Conservation (phyloP, 106 monocot species). For the Allium sativum region DNA sequence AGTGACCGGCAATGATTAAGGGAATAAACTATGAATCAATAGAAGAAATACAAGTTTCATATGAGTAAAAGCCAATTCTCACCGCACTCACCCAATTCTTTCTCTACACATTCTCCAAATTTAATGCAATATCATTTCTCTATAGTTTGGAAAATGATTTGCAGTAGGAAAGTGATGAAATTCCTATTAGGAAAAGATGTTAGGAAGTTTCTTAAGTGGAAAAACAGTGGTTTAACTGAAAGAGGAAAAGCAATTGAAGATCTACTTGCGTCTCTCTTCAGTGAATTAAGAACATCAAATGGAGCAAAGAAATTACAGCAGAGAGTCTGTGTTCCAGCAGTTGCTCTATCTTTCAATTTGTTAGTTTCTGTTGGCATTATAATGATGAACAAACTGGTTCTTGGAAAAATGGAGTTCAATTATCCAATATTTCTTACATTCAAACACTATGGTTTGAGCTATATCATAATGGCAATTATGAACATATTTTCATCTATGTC, state of each 20-base stretch:
- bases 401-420: slow-evolving; percentile 61
- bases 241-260: slow-evolving; percentile 45
- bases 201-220: slow-evolving; percentile 63
- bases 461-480: slow-evolving; percentile 54
- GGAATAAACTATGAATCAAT: too few relatives aligned
- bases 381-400: slow-evolving; percentile 66
- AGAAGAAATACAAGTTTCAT: too few relatives aligned
- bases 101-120: background rate
- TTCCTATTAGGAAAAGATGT: slow-evolving; percentile 50
- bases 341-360: slow-evolving; percentile 60
- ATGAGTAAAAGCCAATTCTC: too few relatives aligned
- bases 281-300: slow-evolving; percentile 45
- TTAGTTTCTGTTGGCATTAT: slow-evolving; percentile 59
- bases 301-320: slow-evolving; percentile 60
- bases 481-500: slow-evolving; percentile 49
- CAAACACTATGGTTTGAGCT: slow-evolving; percentile 54
- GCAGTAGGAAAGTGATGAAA: slow-evolving; percentile 49
- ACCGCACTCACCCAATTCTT: background rate
- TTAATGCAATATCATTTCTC: background rate
- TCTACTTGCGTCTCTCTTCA: slow-evolving; percentile 42
- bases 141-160: slow-evolving; percentile 19
- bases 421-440: slow-evolving; percentile 64
- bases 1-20: too few relatives aligned
- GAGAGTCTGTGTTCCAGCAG: slow-evolving; percentile 42
- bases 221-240: slow-evolving; percentile 72